Evolutionary conservation across 2,329 filamentous ascomycete species (phyloP).

Genomic region (Daldinia eschscholtzii): DNA sequence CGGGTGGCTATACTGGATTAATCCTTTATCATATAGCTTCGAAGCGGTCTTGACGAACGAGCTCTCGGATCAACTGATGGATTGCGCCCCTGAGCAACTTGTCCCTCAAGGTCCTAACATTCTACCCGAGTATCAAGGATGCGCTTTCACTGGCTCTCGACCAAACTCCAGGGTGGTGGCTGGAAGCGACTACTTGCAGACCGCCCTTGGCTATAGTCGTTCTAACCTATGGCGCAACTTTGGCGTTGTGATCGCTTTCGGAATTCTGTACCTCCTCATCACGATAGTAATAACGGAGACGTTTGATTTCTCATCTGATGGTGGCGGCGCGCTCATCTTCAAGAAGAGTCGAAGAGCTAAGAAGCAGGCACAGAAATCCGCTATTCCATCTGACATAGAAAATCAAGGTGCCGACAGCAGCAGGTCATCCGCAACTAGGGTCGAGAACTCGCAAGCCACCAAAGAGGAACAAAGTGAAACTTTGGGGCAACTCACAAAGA

Average conservation of each 20-base stretch:
- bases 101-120: slow-evolving; percentile 60
- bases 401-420: slow-evolving; percentile 55
- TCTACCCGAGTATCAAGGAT: slow-evolving; percentile 64
- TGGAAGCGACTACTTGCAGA: slow-evolving; percentile 67
- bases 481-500: slow-evolving; percentile 64
- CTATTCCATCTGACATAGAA: slow-evolving; percentile 68
- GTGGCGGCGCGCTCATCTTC: slow-evolving; percentile 78
- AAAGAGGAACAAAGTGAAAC: slow-evolving; percentile 52
- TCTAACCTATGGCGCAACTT: slow-evolving; percentile 80
- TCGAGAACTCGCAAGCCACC: slow-evolving; percentile 33
- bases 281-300: slow-evolving; percentile 78
- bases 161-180: slow-evolving; percentile 62
- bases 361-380: slow-evolving; percentile 61
- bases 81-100: slow-evolving; percentile 59
- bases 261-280: slow-evolving; percentile 78
- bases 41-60: slow-evolving; percentile 71
- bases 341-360: slow-evolving; percentile 75
- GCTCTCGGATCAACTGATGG: slow-evolving; percentile 65
- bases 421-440: slow-evolving; percentile 44
- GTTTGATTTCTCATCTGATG: slow-evolving; percentile 71
- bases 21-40: slow-evolving; percentile 74
- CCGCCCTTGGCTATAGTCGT: slow-evolving; percentile 66
- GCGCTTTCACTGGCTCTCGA: slow-evolving; percentile 65
- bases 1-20: slow-evolving; percentile 74
- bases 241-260: slow-evolving; percentile 81